Base-by-base conservation (phyloP, 768 basidiomycete genomes). In the Naganishia vishniacii region DNA sequence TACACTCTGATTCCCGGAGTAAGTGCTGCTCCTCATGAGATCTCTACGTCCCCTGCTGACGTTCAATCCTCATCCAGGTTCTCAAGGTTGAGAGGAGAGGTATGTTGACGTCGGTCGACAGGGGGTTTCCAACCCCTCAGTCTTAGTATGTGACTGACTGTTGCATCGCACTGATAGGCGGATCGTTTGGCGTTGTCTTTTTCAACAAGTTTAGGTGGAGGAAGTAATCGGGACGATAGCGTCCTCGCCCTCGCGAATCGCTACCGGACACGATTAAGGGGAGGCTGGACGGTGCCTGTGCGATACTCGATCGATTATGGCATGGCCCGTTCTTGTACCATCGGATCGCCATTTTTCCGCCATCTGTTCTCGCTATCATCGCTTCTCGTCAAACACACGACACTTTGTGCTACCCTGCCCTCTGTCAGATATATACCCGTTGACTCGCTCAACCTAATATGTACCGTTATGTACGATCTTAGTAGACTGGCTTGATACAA, bases 161-260 rank as follows among this genome's bases (percentile, higher is more conserved):
- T 18, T 56, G 7, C 2, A 20, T 15, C 49, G 6, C 28, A n/a
- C 23, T 56, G 15, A 5, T 29, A 63, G 62, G 41, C 15, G 62
- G 62, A 63, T 31, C 15, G 40, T 20, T 63, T 8, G 25, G 46
- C 2, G 41, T 63, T 12, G 49, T 63, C 26, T 53, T 63, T 13
- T 63, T 63, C 41, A 32, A 53, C 48, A 63, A 63, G 48, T 53
- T 63, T 49, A 49, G 62, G 48, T 63, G 62, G 62, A 41, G 25
- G 23, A 63, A 63, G 44, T 63, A 63, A 53, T 34, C 15, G 3
- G 12, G n/a, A n/a, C 15, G 3, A 5, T 7, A 31, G 13, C 4
- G 8, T 1, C 16, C 18, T 7, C 28, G 5, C 20, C 18, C 4
- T 18, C 49, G 2, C 15, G n/a, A 18, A 44, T 15, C 42, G 42